Evolutionary conservation across 2,329 filamentous ascomycete species (phyloP).

Genomic region (Triangularia setosa): DNA sequence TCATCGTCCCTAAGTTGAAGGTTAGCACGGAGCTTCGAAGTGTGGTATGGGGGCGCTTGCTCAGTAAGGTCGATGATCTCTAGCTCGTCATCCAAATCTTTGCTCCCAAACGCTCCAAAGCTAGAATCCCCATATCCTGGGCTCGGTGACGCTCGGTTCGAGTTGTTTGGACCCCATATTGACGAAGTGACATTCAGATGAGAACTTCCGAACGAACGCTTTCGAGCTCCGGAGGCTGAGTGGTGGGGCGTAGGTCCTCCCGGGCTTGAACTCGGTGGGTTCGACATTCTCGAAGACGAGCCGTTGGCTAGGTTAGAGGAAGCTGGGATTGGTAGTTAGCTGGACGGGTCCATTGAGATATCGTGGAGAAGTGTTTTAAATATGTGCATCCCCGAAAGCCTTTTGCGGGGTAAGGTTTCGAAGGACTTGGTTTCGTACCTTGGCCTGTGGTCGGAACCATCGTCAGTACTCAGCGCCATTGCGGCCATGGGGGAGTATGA

Average conservation of each 20-base stretch:
- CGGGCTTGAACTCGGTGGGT: slow-evolving; percentile 6
- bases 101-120: background rate
- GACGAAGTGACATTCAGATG: slow-evolving; percentile 20
- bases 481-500: background rate
- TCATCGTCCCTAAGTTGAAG: slow-evolving; percentile 22
- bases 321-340: background rate
- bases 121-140: background rate
- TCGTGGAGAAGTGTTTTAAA: background rate
- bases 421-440: background rate
- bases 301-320: background rate
- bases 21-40: slow-evolving; percentile 3
- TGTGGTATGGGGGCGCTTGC: slow-evolving; percentile 16
- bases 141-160: slow-evolving; percentile 30
- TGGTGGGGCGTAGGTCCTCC: background rate
- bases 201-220: slow-evolving; percentile 28
- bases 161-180: slow-evolving; percentile 28
- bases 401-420: background rate
- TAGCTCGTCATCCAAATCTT: slow-evolving; percentile 1
- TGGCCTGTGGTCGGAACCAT: background rate
- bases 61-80: slow-evolving; percentile 30
- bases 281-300: slow-evolving; percentile 11
- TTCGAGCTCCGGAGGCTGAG: slow-evolving; percentile 19
- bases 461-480: background rate
- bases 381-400: background rate
- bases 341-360: background rate